A percentile compares a stretch with the other conserved stretches of the same genome.
These are phyloP conservation scores for Leccinum truebloodii DNA, from an alignment of 768 basidiomycete genomes.

Conservation along the genomic window DNA sequence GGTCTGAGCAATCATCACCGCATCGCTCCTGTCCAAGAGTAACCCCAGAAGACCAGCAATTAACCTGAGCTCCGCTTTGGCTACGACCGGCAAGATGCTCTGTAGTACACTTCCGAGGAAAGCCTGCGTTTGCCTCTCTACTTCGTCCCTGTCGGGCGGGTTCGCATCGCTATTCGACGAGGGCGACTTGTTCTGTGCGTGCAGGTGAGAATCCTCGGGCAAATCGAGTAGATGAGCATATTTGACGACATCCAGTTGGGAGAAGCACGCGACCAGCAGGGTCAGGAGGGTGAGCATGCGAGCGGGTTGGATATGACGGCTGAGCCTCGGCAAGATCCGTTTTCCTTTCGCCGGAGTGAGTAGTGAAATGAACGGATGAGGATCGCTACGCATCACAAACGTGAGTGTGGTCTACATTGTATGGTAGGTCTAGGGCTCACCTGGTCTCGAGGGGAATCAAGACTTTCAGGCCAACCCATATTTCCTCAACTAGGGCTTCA, in stretches of 20 bases:
- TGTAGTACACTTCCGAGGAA: constrained; percentile 87
- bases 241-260: constrained; percentile 88
- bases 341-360: constrained; percentile 90
- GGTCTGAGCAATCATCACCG: constrained; percentile 71
- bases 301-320: constrained; percentile 78
- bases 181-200: constrained; percentile 21
- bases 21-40: constrained; percentile 75
- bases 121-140: constrained; percentile 87
- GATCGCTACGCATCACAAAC: constrained; percentile 54
- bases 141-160: constrained; percentile 55
- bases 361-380: constrained; percentile 96
- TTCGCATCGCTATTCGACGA: constrained; percentile 16
- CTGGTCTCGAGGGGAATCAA: constrained; percentile 93
- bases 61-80: constrained; percentile 74
- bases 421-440: constrained; percentile 40
- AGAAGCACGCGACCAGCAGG: constrained; percentile 91
- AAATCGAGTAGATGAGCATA: constrained; percentile 73
- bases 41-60: constrained; percentile 86
- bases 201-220: constrained; percentile 52
- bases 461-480: constrained; percentile 85
- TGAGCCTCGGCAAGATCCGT: constrained; percentile 83
- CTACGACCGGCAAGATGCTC: constrained; percentile 81
- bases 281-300: constrained; percentile 88
- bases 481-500: constrained; percentile 56
- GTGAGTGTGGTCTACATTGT: background rate